Evolutionary conservation across 2,329 filamentous ascomycete genomes (phyloP).

Genomic region (Penicillium sp.): DNA sequence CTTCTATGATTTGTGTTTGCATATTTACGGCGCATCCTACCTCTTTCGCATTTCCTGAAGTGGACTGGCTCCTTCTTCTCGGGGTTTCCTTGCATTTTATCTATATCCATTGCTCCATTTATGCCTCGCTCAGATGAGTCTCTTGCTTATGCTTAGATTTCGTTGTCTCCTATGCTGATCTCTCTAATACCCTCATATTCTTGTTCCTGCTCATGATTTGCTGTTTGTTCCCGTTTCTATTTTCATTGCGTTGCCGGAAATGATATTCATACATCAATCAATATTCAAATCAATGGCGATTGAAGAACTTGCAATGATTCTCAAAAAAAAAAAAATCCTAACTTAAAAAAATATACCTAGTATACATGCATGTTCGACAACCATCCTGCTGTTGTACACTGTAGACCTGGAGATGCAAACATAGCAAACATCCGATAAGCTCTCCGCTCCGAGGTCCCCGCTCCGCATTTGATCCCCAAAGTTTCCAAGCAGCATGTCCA

Average conservation of each 20-base stretch:
- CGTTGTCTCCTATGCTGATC: neutral
- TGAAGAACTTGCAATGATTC: neutral
- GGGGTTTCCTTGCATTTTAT: neutral
- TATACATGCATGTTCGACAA: neutral
- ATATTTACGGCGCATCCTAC: slow-evolving; percentile 14
- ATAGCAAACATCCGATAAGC: slow-evolving; percentile 10
- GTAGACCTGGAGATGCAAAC: neutral
- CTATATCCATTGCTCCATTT: slow-evolving; percentile 2
- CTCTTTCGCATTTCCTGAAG: slow-evolving; percentile 9
- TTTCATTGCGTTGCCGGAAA: neutral
- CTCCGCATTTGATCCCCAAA: slow-evolving; percentile 6
- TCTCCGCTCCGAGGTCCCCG: slow-evolving; percentile 6
- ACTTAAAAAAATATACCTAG: neutral
- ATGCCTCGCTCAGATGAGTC: neutral
- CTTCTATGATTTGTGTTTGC: slow-evolving; percentile 11
- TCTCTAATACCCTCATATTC: slow-evolving; percentile 7
- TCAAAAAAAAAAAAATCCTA: slow-evolving; percentile 3
- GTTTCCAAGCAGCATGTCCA: neutral
- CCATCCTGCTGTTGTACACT: neutral
- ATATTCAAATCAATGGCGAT: neutral
- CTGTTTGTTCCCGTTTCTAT: neutral
- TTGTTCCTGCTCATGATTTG: neutral
- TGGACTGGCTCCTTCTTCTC: slow-evolving; percentile 20
- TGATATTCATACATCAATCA: neutral
- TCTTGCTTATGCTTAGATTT: slow-evolving; percentile 6